These are phyloP conservation scores for Rosa hybrid DNA, from an alignment of 331 rosid species.

Conservation along the genomic window DNA sequence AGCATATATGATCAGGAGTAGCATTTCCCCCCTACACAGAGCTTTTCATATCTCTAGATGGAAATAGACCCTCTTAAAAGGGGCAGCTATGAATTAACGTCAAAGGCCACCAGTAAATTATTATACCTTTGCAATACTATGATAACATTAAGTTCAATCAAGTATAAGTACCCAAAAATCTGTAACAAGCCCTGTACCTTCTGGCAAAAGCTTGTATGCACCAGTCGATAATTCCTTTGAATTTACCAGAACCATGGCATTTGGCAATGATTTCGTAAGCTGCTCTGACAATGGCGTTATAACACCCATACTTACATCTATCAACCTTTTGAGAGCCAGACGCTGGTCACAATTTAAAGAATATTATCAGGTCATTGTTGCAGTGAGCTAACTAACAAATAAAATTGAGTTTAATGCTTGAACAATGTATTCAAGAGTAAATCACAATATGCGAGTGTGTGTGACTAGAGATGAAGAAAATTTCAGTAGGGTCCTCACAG, in stretches of 20 bases:
- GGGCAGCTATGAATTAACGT: background rate
- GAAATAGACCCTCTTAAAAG: background rate
- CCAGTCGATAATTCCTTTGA: constrained; percentile 81
- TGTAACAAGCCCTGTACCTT: constrained; percentile 53
- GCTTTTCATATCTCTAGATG: background rate
- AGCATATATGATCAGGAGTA: background rate
- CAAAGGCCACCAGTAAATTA: background rate
- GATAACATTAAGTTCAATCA: constrained; percentile 6
- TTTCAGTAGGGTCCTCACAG: constrained; percentile 58
- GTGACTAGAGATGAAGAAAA: background rate
- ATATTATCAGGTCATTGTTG: constrained; percentile 13
- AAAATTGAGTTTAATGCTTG: constrained; percentile 13
- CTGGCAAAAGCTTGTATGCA: constrained; percentile 89
- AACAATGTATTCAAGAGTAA: constrained; percentile 17
- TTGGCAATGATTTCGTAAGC: constrained; percentile 90
- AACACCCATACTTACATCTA: constrained; percentile 86
- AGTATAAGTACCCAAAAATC: background rate
- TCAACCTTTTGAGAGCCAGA: constrained; percentile 85
- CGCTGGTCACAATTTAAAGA: constrained; percentile 56
- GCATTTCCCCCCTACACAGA: background rate
- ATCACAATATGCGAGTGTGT: background rate
- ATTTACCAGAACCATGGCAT: constrained; percentile 88
- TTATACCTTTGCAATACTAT: background rate
- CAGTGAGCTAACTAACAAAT: background rate
- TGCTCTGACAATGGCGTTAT: constrained; percentile 91